Percentiles rank a stretch among this genome's conserved stretches.
phyloP scores from a whole-genome alignment of 495 filamentous ascomycete genomes.

The Trichoderma reesei region DNA sequence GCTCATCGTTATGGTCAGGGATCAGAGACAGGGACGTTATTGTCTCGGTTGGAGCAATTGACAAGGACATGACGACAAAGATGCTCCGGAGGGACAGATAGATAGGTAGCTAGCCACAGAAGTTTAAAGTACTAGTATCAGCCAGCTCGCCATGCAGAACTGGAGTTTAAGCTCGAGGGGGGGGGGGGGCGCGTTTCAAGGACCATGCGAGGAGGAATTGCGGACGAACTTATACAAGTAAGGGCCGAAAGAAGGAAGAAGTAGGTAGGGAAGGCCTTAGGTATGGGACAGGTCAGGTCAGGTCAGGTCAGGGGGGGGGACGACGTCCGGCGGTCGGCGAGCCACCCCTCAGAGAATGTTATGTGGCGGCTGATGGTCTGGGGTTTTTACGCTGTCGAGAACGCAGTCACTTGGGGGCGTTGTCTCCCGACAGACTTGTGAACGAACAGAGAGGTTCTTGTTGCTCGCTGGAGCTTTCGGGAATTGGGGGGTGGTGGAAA shows the following conservation, averaged over 20 bases:
- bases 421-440: background rate
- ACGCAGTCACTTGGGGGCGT: no score
- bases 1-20: background rate
- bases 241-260: no score
- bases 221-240: background rate
- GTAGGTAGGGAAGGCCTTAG: background rate
- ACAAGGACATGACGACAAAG: background rate
- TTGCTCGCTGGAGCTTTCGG: no score
- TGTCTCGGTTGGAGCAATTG: conserved; percentile 5
- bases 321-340: conserved; percentile 5
- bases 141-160: background rate
- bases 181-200: background rate
- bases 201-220: background rate
- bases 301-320: background rate
- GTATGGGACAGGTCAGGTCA: background rate
- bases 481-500: background rate
- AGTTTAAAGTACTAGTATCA: background rate
- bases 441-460: background rate
- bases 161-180: background rate
- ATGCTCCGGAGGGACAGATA: background rate
- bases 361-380: background rate
- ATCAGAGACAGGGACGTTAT: background rate
- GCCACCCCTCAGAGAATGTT: background rate
- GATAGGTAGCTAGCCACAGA: background rate
- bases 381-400: background rate